A percentile compares a stretch with the other conserved stretches of the same genome.
Evolutionary conservation across 495 filamentous ascomycete species (phyloP).

Genomic region (Oleoguttula mirabilis): DNA sequence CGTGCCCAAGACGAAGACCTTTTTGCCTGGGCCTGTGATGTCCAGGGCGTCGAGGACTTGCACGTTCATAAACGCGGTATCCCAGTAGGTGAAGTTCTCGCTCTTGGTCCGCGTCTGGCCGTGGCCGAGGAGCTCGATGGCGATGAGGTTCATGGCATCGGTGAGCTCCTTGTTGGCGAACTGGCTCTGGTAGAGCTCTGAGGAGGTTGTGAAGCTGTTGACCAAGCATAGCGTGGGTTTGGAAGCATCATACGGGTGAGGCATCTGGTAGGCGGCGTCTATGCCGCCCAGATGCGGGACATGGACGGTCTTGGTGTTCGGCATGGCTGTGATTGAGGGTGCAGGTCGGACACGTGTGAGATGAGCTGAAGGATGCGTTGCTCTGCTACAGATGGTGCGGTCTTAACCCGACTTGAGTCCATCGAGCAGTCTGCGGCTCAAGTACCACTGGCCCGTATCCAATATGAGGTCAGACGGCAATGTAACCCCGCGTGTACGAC

Average conservation of each 20-base stretch:
- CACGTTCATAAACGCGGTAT: conserved; percentile 39
- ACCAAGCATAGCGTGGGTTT: conserved; percentile 50
- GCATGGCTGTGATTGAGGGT: conserved; percentile 4
- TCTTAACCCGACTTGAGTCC: conserved; percentile 1
- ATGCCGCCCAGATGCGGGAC: conserved; percentile 47
- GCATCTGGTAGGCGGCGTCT: conserved; percentile 40
- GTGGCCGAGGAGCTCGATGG: conserved; percentile 43
- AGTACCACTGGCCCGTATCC: no score
- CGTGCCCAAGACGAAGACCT: conserved; percentile 47
- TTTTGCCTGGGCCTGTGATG: conserved; percentile 29
- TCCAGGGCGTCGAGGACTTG: conserved; percentile 42
- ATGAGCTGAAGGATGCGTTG: conserved; percentile 5
- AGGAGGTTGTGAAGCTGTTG: conserved; percentile 46
- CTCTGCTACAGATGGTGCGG: conserved; percentile 1
- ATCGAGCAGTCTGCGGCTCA: not conserved
- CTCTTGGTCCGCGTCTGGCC: conserved; percentile 34
- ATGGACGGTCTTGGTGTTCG: conserved; percentile 24
- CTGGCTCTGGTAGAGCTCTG: conserved; percentile 40
- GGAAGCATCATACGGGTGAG: conserved; percentile 34
- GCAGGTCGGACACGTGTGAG: not conserved
- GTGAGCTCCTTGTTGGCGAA: conserved; percentile 37
- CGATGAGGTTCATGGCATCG: conserved; percentile 35
- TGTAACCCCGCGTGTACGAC: no score
- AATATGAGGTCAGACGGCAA: no score
- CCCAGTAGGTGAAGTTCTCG: conserved; percentile 43